Evolutionary conservation across 257 asterid genomes (phyloP), one percentile per base, ranked within the genome.

Genomic region (Capsicum rhomboideum): DNA sequence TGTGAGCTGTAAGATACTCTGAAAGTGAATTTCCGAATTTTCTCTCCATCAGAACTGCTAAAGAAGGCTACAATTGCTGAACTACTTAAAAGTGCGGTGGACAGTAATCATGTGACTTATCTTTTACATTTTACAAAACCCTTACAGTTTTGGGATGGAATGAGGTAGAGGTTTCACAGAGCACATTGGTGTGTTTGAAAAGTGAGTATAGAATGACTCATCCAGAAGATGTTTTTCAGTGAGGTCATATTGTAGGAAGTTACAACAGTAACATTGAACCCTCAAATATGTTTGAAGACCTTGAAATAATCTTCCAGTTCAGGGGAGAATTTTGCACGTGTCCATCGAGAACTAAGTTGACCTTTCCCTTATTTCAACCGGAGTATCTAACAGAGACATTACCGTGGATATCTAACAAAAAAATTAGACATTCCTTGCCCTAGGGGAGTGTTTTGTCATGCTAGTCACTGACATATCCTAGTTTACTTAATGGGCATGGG

Each of bases 401-500:
- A 64, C 1, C 29, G 31, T 82, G 46, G 64, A 66, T 69, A 49
- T 64, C 21, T 66, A 2, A 17, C 61, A 10, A 63, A 82, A 82
- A 82, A 66, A 82, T 66, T 66, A 66, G 54, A 29, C 79, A 82
- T 66, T 82, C 23, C 54, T 49, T 82, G 53, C 80, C 23, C 49
- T 82, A 11, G 67, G 10, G 28, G 67, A 66, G 67, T 66, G 84
- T 23, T 82, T 50, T 67, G 80, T 28, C 80, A 2, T 82, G 23
- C 54, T 49, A 49, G 80, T 29, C 79, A 82, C 16, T 66, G 18
- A 26, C 40, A 63, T 63, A 63, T 63, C 71, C 71, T 63, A 26
- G 20, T 26, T 63, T 26, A 61, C 77, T 34, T 34, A 67, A 68
- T 34, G 50, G 50, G 77, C 26, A 67, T 17, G 8, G 26, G 26